Conservation (phyloP, 371 early-diverging fungal species). For the Blastocladiella emersonii region DNA sequence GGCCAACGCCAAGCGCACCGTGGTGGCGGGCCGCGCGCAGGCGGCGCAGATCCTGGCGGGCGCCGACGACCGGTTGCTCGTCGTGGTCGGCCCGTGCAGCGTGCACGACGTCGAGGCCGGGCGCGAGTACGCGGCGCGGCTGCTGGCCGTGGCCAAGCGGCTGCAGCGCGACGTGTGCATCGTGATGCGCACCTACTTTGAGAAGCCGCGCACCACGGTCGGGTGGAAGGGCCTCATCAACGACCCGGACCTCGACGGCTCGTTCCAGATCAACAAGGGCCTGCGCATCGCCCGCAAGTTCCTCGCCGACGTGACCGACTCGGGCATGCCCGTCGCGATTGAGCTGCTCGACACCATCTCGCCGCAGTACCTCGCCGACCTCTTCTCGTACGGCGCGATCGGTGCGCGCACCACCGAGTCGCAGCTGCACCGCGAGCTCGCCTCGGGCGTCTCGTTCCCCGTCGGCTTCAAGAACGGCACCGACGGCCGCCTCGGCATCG, state of each 20-base stretch:
- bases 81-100: conserved; percentile 76
- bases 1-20: conserved; percentile 25
- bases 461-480: conserved; percentile 84
- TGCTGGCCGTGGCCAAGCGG: conserved; percentile 41
- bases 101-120: conserved; percentile 83
- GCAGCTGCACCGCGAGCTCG: conserved; percentile 76
- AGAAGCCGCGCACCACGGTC: conserved; percentile 85
- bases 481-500: conserved; percentile 71
- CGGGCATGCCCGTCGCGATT: conserved; percentile 69
- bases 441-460: conserved; percentile 82
- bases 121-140: conserved; percentile 54
- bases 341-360: conserved; percentile 74
- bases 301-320: conserved; percentile 36
- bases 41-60: conserved; percentile 32
- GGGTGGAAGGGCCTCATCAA: conserved; percentile 16
- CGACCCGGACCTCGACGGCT: conserved; percentile 25
- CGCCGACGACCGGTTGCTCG: conserved; percentile 60
- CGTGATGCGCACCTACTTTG: conserved; percentile 88
- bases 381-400: conserved; percentile 62
- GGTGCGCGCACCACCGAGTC: conserved; percentile 91
- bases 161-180: conserved; percentile 56
- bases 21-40: conserved; percentile 33
- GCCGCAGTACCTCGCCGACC: conserved; percentile 69
- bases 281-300: conserved; percentile 60
- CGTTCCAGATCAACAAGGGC: conserved; percentile 80